Conservation (phyloP, 1,284 basidiomycete species). For the Ganoderma boninense region DNA sequence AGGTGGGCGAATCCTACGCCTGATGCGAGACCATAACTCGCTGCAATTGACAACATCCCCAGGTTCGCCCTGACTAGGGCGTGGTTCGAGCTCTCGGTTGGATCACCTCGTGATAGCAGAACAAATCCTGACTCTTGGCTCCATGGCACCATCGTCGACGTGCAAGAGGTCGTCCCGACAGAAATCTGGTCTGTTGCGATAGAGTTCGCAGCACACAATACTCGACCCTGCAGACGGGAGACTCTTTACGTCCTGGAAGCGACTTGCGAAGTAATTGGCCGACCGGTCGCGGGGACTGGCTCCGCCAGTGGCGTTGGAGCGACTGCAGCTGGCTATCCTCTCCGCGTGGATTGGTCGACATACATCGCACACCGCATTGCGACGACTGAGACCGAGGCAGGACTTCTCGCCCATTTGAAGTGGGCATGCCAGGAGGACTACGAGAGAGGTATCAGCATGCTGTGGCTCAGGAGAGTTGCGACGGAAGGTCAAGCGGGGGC, state of each 20-base stretch:
- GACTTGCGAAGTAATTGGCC: slow-evolving; percentile 76
- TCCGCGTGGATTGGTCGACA: slow-evolving; percentile 71
- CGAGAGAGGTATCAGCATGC: slow-evolving; percentile 66
- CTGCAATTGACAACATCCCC: neutral
- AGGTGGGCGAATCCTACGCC: slow-evolving; percentile 50
- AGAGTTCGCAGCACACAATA: slow-evolving; percentile 27
- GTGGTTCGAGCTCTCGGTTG: slow-evolving; percentile 68
- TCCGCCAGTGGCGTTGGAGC: too few relatives aligned
- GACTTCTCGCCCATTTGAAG: slow-evolving; percentile 49
- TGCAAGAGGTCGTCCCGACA: slow-evolving; percentile 56
- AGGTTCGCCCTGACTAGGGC: slow-evolving; percentile 71
- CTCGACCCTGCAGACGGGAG: slow-evolving; percentile 30
- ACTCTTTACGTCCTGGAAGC: slow-evolving; percentile 65
- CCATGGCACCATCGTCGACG: slow-evolving; percentile 50
- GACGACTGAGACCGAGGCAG: slow-evolving; percentile 7
- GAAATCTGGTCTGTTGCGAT: slow-evolving; percentile 68
- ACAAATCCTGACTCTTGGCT: slow-evolving; percentile 44
- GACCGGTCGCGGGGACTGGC: too few relatives aligned
- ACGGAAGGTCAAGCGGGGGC: slow-evolving; percentile 51
- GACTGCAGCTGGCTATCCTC: slow-evolving; percentile 19
- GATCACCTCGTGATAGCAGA: slow-evolving; percentile 39
- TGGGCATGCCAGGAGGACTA: slow-evolving; percentile 79
- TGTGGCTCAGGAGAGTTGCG: slow-evolving; percentile 61
- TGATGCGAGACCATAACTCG: neutral
- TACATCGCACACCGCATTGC: slow-evolving; percentile 52